Evolutionary conservation across 2,329 filamentous ascomycete genomes (phyloP).

Genomic region (Talaromyces sp.): DNA sequence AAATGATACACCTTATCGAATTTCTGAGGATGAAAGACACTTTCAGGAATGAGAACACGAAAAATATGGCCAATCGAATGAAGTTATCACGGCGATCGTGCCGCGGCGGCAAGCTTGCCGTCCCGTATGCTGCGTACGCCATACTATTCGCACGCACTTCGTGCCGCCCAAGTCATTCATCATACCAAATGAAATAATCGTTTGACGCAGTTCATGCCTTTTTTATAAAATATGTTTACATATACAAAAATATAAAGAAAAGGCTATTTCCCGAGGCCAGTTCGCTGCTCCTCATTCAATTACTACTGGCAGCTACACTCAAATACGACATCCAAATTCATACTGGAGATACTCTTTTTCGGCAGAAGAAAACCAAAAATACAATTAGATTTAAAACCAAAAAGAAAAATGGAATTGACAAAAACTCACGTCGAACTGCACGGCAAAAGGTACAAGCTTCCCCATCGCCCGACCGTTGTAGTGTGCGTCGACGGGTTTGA

Average conservation of each 20-base stretch:
- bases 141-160: not conserved
- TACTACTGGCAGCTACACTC: not conserved
- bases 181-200: not conserved
- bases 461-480: constrained; percentile 32
- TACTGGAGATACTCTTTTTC: not conserved
- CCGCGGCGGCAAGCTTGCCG: not conserved
- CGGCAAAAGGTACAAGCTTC: constrained; percentile 25
- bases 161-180: not conserved
- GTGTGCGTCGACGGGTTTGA: constrained; percentile 43
- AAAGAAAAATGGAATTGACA: constrained; percentile 10
- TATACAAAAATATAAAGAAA: not conserved
- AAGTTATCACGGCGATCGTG: not conserved
- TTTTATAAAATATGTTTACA: not conserved
- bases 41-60: not conserved
- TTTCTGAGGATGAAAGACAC: no score
- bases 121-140: not conserved
- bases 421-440: constrained; percentile 18
- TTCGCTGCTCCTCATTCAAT: not conserved
- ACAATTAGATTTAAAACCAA: no score
- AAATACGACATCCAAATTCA: not conserved
- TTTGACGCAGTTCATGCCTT: not conserved
- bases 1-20: no score
- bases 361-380: not conserved
- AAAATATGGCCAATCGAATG: not conserved
- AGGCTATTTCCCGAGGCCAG: not conserved